Percentiles rank a stretch among this genome's conserved stretches.
Conservation (phyloP, 208 protist genomes). For the Cochliopodium minus region DNA sequence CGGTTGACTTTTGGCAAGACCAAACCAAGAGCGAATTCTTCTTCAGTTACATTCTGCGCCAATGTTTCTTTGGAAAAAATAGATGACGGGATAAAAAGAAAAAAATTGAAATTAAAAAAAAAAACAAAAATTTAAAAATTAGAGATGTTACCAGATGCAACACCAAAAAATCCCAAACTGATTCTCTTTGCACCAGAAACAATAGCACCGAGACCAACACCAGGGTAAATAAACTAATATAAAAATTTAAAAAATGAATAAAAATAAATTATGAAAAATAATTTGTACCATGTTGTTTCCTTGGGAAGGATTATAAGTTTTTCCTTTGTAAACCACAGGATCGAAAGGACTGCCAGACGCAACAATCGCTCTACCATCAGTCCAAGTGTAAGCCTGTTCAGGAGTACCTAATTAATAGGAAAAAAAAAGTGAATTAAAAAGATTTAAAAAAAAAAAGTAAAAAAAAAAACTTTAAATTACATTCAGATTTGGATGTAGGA, state of each 20-base stretch:
- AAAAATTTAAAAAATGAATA: too few species aligned
- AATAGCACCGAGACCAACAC: slow-evolving; percentile 60
- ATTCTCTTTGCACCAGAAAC: slow-evolving; percentile 20
- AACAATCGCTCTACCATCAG: slow-evolving; percentile 71
- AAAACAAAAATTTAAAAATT: too few species aligned
- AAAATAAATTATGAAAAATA: too few species aligned
- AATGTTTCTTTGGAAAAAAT: too few species aligned
- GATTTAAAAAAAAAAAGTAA: too few species aligned
- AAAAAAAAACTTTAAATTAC: neutral
- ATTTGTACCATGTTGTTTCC: slow-evolving; percentile 80
- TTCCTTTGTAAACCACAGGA: slow-evolving; percentile 54
- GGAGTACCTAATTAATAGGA: slow-evolving; percentile 49
- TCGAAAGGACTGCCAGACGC: slow-evolving; percentile 83
- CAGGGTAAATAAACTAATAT: slow-evolving; percentile 82
- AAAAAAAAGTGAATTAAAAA: slow-evolving; percentile 39
- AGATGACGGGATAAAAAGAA: too few species aligned
- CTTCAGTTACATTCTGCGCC: slow-evolving; percentile 34
- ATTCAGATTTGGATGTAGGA: slow-evolving; percentile 63
- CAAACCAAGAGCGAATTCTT: slow-evolving; percentile 40
- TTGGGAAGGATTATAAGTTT: slow-evolving; percentile 59
- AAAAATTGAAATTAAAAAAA: too few species aligned
- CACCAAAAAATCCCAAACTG: slow-evolving; percentile 70
- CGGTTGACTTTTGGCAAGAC: slow-evolving; percentile 39
- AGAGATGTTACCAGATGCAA: slow-evolving; percentile 41
- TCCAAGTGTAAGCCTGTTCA: slow-evolving; percentile 69